Evolutionary conservation across 805 yeast genomes (phyloP), one percentile per base, ranked within the genome.

Genomic region (Candida orba): DNA sequence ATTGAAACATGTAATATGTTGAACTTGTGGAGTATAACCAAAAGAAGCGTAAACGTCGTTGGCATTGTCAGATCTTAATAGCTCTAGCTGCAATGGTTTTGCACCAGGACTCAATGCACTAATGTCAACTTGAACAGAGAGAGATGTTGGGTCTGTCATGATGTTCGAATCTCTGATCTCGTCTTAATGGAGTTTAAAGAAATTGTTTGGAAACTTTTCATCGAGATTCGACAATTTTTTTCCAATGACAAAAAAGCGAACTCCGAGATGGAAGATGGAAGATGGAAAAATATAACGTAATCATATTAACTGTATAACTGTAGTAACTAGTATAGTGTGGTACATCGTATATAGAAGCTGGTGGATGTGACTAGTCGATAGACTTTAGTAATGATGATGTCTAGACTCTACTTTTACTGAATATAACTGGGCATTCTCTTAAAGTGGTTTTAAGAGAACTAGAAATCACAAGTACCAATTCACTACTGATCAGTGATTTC

Each of bases 1-100:
- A 4, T 71, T 62, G 57, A 76, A 87, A 51, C 78, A 73, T 27
- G 95, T 81, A 52, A 74, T 70, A 39, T 78, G 81, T 52, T 71
- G 71, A 36, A 83, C 74, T 23, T 69, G 67, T 9, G 83, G 76
- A 27, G 78, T 62, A n/a, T 77, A 63, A n/a, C 72, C 63, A 40
- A 86, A 62, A 14, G 83, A 71, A 55, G 77, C 78, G 48, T 67
- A 71, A 39, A 86, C 67, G 43, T 81, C 85, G 36, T 71, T 64
- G 40, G 84, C 56, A 17, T 79, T 60, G 48, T 79, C 88, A 39
- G 44, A 40, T 45, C 60, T 58, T 10, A 42, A 40, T 22, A 55
- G 36, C 27, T 49, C 45, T 12, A 53, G 25, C 44, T 49, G 52
- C 14, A 52, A 32, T 4, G 54, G 52, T 42, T 48, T 44, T 12